Evolutionary conservation across 2,329 filamentous ascomycete species (phyloP), one percentile per base, ranked within the genome.

Genomic region (Colletotrichum orbiculare): DNA sequence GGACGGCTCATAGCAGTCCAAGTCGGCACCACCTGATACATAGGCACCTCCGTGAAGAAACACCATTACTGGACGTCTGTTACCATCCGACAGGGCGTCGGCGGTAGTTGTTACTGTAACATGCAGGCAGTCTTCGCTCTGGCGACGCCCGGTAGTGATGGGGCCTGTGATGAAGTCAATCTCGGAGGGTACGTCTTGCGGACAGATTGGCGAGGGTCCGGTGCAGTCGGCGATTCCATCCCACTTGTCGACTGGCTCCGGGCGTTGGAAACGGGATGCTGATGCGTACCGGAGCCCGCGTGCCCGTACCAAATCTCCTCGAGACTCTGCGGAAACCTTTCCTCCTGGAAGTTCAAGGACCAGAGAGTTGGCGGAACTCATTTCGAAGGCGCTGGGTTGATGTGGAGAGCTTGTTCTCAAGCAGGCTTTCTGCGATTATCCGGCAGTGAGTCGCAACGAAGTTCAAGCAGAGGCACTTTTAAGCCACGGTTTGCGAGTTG

Each of bases 1-100:
- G 63, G 47, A 41, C 47, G 61, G n/a, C 34, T 67, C 2, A 43
- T 60, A 5, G 68, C 69, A 13, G 64, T 66, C 33, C 46, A 58
- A 8, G 11, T 53, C 52, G 4, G 50, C 48, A 25, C 34, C 47
- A 41, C 59, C 57, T 15, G 50, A 54, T 2, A 56, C 53, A 34
- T 71, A 72, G 37, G 61, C 66, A 1, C 72, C 72, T 8, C 72
- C 71, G 45, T 73, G 69, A 15, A 73, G 65, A 34, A 64, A 73
- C 5, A 67, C 69, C 67, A 77, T 71, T 10, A 76, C 73, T 1
- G 74, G 75, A 3, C 74, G 55, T 2, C 65, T 71, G 8, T 3
- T 25, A 25, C 33, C 38, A 10, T 13, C 13, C 5, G 46, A 50
- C 9, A 54, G 38, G 6, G 43, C 48, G 1, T 13, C 35, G 6